Conservation (phyloP, 2,329 filamentous ascomycete genomes). For the Colletotrichum sp. region DNA sequence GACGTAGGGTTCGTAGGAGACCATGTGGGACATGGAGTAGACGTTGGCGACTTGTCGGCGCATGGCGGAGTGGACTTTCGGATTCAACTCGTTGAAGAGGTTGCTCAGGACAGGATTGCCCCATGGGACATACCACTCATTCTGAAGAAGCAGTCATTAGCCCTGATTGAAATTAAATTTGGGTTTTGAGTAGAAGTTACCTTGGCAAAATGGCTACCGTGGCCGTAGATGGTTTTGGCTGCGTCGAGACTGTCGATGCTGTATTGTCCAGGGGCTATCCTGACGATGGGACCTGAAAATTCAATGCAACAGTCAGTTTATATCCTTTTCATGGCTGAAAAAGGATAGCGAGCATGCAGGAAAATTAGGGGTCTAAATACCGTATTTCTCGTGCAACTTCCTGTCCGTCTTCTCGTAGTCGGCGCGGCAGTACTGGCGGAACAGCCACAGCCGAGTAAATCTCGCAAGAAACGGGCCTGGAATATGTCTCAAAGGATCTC, state of each 20-base stretch:
- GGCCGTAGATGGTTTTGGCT: constrained; percentile 38
- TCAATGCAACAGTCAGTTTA: too few relatives aligned
- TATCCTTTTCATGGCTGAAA: too few relatives aligned
- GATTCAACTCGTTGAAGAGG: constrained; percentile 34
- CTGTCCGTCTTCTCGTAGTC: constrained; percentile 31
- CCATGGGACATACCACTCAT: constrained; percentile 34
- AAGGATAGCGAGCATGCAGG: too few relatives aligned
- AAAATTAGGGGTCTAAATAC: not conserved
- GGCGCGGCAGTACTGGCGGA: constrained; percentile 25
- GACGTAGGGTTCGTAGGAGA: constrained; percentile 54
- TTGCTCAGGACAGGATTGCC: constrained; percentile 9
- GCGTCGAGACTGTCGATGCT: constrained; percentile 46
- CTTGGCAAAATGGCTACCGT: constrained; percentile 33
- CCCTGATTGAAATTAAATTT: not conserved
- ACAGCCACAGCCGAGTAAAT: constrained; percentile 32
- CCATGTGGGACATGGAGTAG: constrained; percentile 52
- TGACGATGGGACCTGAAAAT: constrained; percentile 39
- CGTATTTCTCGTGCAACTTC: constrained; percentile 33
- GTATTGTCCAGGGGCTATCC: constrained; percentile 52
- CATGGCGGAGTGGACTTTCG: constrained; percentile 38
- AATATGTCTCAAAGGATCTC: constrained; percentile 10
- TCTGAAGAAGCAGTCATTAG: constrained; percentile 17
- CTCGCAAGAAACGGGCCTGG: constrained; percentile 31
- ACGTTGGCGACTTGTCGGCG: constrained; percentile 46
- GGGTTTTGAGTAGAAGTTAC: not conserved